Conservation (phyloP, 2,329 filamentous ascomycete species). For the Epichloe scottii region DNA sequence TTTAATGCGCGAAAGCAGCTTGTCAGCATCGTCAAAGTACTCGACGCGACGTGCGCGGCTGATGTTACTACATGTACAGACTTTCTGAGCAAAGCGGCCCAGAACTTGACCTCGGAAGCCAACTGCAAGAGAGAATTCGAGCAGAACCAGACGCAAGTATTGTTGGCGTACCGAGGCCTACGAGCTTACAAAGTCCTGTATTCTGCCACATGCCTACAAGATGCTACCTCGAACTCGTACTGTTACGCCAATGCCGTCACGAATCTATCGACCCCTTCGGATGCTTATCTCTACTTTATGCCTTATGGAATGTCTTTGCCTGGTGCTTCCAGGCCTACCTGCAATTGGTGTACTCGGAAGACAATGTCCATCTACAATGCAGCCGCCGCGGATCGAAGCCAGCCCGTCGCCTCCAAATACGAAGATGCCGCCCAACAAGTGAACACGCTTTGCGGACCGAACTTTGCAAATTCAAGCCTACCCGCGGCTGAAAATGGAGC, state of each 20-base stretch:
- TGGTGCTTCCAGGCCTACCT: slow-evolving; percentile 54
- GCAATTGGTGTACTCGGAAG: slow-evolving; percentile 61
- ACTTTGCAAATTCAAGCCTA: slow-evolving; percentile 45
- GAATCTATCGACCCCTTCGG: slow-evolving; percentile 55
- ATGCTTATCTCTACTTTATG: slow-evolving; percentile 75
- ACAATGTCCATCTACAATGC: slow-evolving; percentile 73
- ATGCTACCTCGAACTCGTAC: slow-evolving; percentile 54
- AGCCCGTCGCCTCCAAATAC: slow-evolving; percentile 60
- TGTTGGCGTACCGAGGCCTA: slow-evolving; percentile 64
- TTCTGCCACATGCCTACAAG: slow-evolving; percentile 65
- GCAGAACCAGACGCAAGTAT: slow-evolving; percentile 54
- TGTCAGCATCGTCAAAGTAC: slow-evolving; percentile 58
- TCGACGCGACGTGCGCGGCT: slow-evolving; percentile 66
- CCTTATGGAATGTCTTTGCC: slow-evolving; percentile 66
- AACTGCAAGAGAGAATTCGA: slow-evolving; percentile 64
- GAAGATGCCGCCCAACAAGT: slow-evolving; percentile 57
- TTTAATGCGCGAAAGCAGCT: slow-evolving; percentile 66
- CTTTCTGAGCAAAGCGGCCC: slow-evolving; percentile 53
- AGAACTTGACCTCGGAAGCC: slow-evolving; percentile 44
- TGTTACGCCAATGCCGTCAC: slow-evolving; percentile 76
- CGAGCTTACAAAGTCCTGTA: slow-evolving; percentile 68
- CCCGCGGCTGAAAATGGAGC: slow-evolving; percentile 21
- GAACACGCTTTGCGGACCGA: slow-evolving; percentile 49
- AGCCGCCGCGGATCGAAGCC: slow-evolving; percentile 51
- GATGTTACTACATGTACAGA: slow-evolving; percentile 51